phyloP scores from a whole-genome alignment of 2,329 filamentous ascomycete species.

The Xylaria sp. region DNA sequence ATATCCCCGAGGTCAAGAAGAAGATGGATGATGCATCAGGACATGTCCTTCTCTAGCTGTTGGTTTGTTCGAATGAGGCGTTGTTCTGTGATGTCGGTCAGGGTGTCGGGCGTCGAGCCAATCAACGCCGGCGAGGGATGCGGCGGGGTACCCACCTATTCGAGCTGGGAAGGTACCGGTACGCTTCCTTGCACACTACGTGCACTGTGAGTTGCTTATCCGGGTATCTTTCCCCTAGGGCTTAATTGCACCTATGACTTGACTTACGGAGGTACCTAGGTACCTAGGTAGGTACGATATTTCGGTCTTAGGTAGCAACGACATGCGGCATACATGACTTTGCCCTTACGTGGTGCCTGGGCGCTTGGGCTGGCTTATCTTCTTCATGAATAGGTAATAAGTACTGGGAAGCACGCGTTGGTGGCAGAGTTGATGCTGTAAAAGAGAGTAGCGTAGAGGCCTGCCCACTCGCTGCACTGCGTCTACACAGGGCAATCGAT shows the following conservation, averaged over 20 bases:
- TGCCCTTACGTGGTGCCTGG: neutral
- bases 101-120: neutral
- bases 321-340: neutral
- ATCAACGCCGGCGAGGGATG: neutral
- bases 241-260: neutral
- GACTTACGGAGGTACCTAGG: neutral
- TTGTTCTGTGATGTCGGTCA: neutral
- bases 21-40: no score
- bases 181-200: neutral
- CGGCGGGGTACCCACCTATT: neutral
- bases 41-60: no score
- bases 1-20: neutral
- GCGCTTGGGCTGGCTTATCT: neutral
- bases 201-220: neutral
- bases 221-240: neutral
- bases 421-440: neutral
- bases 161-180: neutral
- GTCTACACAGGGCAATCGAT: neutral
- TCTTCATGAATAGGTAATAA: neutral
- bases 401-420: neutral
- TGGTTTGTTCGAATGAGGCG: neutral
- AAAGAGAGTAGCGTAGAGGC: neutral
- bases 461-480: neutral
- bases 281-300: neutral
- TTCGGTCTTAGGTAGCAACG: neutral